These are phyloP conservation scores for Geranium rotundifolium DNA, from an alignment of 345 rosid genomes.

Conservation along the genomic window DNA sequence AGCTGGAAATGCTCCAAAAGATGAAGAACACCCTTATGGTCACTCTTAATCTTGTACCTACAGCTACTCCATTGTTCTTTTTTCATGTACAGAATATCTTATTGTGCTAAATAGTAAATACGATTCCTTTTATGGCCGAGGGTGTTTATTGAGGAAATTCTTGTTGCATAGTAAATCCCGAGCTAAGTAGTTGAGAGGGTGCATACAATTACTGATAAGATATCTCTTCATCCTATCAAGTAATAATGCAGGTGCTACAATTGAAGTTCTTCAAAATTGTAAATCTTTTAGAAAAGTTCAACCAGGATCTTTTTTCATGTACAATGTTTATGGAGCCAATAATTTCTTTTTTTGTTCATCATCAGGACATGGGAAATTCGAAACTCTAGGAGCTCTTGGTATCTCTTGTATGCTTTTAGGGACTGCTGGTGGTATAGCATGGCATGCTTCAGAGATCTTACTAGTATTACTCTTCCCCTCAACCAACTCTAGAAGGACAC, in stretches of 20 bases:
- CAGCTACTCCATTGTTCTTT: slow-evolving; percentile 18
- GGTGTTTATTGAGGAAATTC: too few species aligned
- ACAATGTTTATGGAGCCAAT: slow-evolving; percentile 3
- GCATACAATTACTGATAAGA: too few species aligned
- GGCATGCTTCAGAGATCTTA: slow-evolving; percentile 72
- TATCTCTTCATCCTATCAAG: too few species aligned
- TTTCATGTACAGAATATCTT: not conserved
- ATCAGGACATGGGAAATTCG: slow-evolving; percentile 88
- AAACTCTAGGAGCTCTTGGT: slow-evolving; percentile 84
- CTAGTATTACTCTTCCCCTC: slow-evolving; percentile 26
- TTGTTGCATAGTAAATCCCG: too few species aligned
- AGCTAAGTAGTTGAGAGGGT: too few species aligned
- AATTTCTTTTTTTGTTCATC: slow-evolving; percentile 5
- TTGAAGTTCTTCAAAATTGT: too few species aligned
- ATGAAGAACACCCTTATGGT: slow-evolving; percentile 95
- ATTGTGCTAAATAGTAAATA: too few species aligned
- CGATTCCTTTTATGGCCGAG: too few species aligned
- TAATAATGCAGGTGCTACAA: too few species aligned
- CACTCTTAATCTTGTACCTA: slow-evolving; percentile 37
- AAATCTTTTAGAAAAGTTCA: too few species aligned
- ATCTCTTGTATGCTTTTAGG: slow-evolving; percentile 90
- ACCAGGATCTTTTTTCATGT: too few species aligned
- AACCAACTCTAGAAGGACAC: slow-evolving; percentile 2
- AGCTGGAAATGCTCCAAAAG: slow-evolving; percentile 85
- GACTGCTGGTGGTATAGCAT: slow-evolving; percentile 79